Conservation (phyloP, 23 red algal genomes). For the Chondrus crispus region DNA sequence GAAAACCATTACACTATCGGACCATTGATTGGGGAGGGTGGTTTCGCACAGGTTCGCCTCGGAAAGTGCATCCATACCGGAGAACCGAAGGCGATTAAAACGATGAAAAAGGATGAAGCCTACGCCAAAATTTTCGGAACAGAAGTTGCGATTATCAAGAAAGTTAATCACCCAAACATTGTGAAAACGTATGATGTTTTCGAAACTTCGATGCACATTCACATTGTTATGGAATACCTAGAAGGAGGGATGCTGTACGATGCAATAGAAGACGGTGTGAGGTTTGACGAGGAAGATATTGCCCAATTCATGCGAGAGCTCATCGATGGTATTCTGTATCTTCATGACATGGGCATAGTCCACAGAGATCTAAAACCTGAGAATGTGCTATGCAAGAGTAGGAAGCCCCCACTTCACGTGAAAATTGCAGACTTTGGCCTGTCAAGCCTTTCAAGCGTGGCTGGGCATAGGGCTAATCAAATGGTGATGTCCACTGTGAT, state of each 20-base stretch:
- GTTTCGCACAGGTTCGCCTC: constrained; percentile 52
- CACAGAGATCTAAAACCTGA: constrained; percentile 95
- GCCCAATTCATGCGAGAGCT: constrained; percentile 78
- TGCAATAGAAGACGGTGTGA: constrained; percentile 63
- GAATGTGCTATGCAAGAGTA: constrained; percentile 69
- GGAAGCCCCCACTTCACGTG: constrained; percentile 59
- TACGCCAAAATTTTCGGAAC: constrained; percentile 51
- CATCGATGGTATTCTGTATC: constrained; percentile 69
- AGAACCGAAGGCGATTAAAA: constrained; percentile 56
- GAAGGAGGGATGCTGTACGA: constrained; percentile 86
- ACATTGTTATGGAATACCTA: constrained; percentile 94
- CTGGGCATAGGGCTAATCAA: constrained; percentile 9
- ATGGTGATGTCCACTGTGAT: constrained; percentile 78
- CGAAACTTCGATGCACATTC: constrained; percentile 73
- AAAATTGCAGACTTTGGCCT: constrained; percentile 98
- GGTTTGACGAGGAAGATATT: constrained; percentile 66
- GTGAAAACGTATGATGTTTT: constrained; percentile 86
- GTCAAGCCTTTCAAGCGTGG: constrained; percentile 40
- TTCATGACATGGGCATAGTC: constrained; percentile 69
- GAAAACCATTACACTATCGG: constrained; percentile 35
- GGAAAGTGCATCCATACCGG: constrained; percentile 19
- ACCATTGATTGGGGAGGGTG: constrained; percentile 65
- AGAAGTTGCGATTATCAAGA: constrained; percentile 80
- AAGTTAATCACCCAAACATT: constrained; percentile 81
- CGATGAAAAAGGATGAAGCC: constrained; percentile 59